phyloP scores from a whole-genome alignment of 805 yeast genomes.

The Grigorovia humatica region DNA sequence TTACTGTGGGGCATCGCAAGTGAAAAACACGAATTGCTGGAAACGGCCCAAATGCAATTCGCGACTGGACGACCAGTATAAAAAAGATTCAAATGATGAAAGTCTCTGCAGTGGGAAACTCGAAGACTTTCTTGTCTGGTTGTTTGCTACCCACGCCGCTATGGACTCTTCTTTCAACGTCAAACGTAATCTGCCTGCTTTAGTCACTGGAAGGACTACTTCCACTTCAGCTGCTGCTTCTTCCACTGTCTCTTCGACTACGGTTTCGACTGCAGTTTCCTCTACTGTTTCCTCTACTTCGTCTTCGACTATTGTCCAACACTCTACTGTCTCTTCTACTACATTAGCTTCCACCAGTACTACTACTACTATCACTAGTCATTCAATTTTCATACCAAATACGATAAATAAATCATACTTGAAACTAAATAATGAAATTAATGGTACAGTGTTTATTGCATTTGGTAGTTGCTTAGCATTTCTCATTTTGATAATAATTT shows the following conservation, averaged over 20 bases:
- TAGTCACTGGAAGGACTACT: background rate
- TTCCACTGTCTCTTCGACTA: background rate
- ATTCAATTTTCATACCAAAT: conserved; percentile 13
- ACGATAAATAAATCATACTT: conserved; percentile 47
- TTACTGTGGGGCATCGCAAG: no score
- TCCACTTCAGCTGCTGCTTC: background rate
- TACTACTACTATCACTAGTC: background rate
- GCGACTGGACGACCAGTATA: background rate
- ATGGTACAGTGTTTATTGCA: conserved; percentile 71
- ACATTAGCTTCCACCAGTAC: background rate
- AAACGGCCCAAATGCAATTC: background rate
- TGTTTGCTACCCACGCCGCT: background rate
- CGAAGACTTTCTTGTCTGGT: background rate
- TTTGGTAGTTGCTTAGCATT: conserved; percentile 61
- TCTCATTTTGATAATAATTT: conserved; percentile 26
- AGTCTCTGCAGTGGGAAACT: background rate
- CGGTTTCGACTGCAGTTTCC: background rate
- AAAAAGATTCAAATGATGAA: background rate
- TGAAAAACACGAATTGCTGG: background rate
- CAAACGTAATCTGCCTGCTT: background rate
- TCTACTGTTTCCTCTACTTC: background rate
- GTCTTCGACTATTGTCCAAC: background rate
- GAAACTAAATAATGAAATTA: conserved; percentile 33
- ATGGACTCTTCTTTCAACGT: background rate
- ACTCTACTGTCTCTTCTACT: background rate